phyloP scores from a whole-genome alignment of 495 filamentous ascomycete species.

The Clohesyomyces aquaticus region DNA sequence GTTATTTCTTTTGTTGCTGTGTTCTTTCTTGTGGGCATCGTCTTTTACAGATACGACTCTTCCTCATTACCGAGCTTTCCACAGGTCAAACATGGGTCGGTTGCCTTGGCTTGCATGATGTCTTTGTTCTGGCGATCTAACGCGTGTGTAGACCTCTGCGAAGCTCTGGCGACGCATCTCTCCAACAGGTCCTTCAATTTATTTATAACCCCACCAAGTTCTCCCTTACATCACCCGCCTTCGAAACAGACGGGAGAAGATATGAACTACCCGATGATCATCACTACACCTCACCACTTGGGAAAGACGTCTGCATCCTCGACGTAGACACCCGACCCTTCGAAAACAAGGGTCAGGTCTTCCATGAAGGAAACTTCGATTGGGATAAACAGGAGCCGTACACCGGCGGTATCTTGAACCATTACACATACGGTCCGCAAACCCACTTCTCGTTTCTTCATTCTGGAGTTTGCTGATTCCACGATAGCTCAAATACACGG shows the following conservation, averaged over 20 bases:
- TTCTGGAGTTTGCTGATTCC: background rate
- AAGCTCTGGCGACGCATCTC: background rate
- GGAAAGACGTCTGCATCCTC: conserved; percentile 22
- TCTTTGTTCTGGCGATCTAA: no score
- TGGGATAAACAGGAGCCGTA: conserved; percentile 6
- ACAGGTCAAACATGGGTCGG: no score
- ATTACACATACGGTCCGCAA: conserved; percentile 25
- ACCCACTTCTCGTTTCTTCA: conserved; percentile 5
- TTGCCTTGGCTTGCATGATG: no score
- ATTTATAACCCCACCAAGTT: conserved; percentile 15
- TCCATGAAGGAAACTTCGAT: conserved; percentile 9
- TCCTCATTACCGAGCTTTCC: no score
- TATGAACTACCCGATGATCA: conserved; percentile 9
- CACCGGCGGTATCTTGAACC: conserved; percentile 28
- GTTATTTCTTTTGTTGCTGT: no score
- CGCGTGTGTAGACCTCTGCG: no score
- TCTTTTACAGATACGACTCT: no score
- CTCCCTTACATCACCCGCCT: conserved; percentile 13
- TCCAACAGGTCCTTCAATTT: conserved; percentile 18
- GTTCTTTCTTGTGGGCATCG: no score
- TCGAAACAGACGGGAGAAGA: conserved; percentile 2
- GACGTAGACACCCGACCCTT: conserved; percentile 28
- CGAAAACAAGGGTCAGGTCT: conserved; percentile 13
- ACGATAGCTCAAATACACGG: conserved; percentile 52
- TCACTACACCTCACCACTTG: conserved; percentile 5